phyloP scores from a whole-genome alignment of 306 rosid species.

The Medicago arabica region DNA sequence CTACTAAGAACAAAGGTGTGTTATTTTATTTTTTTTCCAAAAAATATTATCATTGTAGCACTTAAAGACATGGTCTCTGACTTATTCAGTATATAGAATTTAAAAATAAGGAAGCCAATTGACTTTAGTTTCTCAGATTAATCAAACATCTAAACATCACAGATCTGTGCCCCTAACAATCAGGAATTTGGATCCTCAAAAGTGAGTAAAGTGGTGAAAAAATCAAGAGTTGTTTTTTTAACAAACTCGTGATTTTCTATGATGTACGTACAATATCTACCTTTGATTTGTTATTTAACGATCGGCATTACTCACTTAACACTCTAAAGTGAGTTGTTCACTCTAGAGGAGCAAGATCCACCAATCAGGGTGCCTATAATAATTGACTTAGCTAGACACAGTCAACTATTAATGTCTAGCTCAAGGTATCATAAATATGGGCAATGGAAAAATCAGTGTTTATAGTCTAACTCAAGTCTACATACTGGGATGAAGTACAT shows the following conservation, averaged over 20 bases:
- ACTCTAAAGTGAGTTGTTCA: too few relatives aligned
- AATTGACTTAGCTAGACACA: conserved; percentile 28
- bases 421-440: conserved; percentile 10
- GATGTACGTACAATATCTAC: too few relatives aligned
- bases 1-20: background rate
- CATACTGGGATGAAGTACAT: background rate
- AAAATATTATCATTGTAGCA: conserved; percentile 25
- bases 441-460: background rate
- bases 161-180: conserved; percentile 12
- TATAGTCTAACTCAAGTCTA: conserved; percentile 16
- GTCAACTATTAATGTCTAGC: background rate
- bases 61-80: conserved; percentile 23
- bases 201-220: too few relatives aligned
- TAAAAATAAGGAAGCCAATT: conserved; percentile 17
- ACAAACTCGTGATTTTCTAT: too few relatives aligned
- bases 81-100: conserved; percentile 16
- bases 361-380: conserved; percentile 14
- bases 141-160: conserved; percentile 21
- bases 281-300: too few relatives aligned
- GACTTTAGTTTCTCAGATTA: conserved; percentile 25
- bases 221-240: too few relatives aligned
- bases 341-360: too few relatives aligned
- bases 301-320: too few relatives aligned
- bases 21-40: background rate
- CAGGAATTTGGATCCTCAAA: background rate